A percentile compares a stretch with the other conserved stretches of the same genome.
phyloP scores from a whole-genome alignment of 1,284 basidiomycete genomes.

The Cryptococcus sp. region DNA sequence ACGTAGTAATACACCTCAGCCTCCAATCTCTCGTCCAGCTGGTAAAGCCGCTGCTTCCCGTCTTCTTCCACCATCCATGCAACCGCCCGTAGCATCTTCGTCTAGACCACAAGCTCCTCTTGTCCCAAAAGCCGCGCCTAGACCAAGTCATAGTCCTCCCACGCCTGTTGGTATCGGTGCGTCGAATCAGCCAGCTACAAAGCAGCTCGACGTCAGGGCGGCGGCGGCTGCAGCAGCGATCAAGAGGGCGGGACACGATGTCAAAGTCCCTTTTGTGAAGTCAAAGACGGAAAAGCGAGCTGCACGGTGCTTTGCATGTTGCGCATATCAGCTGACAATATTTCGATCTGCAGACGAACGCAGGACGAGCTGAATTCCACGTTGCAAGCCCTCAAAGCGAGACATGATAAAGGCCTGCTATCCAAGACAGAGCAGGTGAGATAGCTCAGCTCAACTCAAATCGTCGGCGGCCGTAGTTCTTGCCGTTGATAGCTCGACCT shows the following conservation, averaged over 20 bases:
- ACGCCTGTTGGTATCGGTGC: no score
- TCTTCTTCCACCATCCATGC: slow-evolving; percentile 26
- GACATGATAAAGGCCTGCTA: slow-evolving; percentile 52
- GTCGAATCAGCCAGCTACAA: neutral
- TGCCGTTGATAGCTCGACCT: neutral
- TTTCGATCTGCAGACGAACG: slow-evolving; percentile 34
- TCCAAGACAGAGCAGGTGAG: slow-evolving; percentile 53
- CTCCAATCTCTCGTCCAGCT: slow-evolving; percentile 10
- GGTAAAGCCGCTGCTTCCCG: slow-evolving; percentile 39
- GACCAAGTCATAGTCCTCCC: slow-evolving; percentile 1
- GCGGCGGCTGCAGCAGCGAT: slow-evolving; percentile 49
- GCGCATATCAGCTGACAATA: slow-evolving; percentile 4
- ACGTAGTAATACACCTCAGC: slow-evolving; percentile 25
- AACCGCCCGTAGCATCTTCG: slow-evolving; percentile 8
- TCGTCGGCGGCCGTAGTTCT: neutral
- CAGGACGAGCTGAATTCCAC: slow-evolving; percentile 45
- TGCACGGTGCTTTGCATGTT: neutral
- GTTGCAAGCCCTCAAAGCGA: slow-evolving; percentile 47
- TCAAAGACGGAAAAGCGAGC: slow-evolving; percentile 50
- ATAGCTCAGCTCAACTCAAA: slow-evolving; percentile 11
- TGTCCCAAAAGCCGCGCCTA: slow-evolving; percentile 5
- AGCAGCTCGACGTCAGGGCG: slow-evolving; percentile 38
- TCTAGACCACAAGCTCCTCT: slow-evolving; percentile 8
- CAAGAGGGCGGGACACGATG: slow-evolving; percentile 49
- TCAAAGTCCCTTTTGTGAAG: slow-evolving; percentile 51